phyloP scores from a whole-genome alignment of 139 green algal species.

The Picochlorum sp. region DNA sequence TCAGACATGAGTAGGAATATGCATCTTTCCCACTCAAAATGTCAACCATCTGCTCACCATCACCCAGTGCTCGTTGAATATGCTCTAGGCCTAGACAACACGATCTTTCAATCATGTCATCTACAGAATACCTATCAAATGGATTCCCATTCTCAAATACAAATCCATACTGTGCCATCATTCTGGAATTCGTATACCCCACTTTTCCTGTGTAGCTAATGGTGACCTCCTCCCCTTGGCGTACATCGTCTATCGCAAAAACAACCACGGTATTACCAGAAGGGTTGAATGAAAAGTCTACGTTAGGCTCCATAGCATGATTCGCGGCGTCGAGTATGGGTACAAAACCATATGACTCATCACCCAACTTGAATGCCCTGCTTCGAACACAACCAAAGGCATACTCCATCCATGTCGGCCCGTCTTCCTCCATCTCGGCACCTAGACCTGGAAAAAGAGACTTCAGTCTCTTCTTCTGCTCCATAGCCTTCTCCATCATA shows the following conservation, averaged over 20 bases:
- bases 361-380: slow-evolving; percentile 28
- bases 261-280: slow-evolving; percentile 24
- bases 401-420: slow-evolving; percentile 41
- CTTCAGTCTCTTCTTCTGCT: slow-evolving; percentile 39
- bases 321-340: slow-evolving; percentile 59
- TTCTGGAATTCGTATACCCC: slow-evolving; percentile 26
- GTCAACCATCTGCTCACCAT: slow-evolving; percentile 22
- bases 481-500: slow-evolving; percentile 30
- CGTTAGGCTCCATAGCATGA: slow-evolving; percentile 35
- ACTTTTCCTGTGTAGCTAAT: slow-evolving; percentile 49
- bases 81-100: slow-evolving; percentile 9
- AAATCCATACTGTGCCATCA: slow-evolving; percentile 58
- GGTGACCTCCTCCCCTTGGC: slow-evolving; percentile 31
- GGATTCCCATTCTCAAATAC: slow-evolving; percentile 32
- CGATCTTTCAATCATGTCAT: slow-evolving; percentile 12
- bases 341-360: slow-evolving; percentile 40
- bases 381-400: slow-evolving; percentile 50
- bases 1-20: slow-evolving; percentile 31
- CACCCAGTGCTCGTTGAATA: slow-evolving; percentile 29
- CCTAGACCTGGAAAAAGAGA: slow-evolving; percentile 36
- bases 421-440: slow-evolving; percentile 14
- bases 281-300: slow-evolving; percentile 29
- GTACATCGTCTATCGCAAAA: slow-evolving; percentile 30
- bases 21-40: slow-evolving; percentile 22
- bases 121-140: slow-evolving; percentile 29